Conservation (phyloP, 1,284 basidiomycete genomes). For the Malassezia psittaci region DNA sequence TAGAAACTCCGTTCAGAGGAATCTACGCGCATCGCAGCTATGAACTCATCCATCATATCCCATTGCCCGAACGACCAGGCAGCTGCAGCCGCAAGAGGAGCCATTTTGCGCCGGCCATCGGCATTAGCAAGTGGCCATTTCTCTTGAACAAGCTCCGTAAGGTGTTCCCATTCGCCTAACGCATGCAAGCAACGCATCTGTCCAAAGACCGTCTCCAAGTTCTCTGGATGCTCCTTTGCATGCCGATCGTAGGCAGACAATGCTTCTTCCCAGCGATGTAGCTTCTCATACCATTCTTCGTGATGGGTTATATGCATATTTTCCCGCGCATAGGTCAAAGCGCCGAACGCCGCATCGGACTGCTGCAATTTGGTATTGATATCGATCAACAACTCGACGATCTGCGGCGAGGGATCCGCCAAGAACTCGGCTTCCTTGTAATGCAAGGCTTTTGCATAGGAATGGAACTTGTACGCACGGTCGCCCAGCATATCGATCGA, state of each 20-base stretch:
- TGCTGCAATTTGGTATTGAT: conserved; percentile 97
- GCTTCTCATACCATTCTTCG: conserved; percentile 94
- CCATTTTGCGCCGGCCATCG: conserved; percentile 81
- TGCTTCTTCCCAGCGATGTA: conserved; percentile 94
- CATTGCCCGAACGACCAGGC: conserved; percentile 95
- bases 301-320: conserved; percentile 67
- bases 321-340: conserved; percentile 42
- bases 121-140: conserved; percentile 74
- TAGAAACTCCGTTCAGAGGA: conserved; percentile 93
- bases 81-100: conserved; percentile 90
- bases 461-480: conserved; percentile 80
- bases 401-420: conserved; percentile 65
- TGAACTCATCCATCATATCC: conserved; percentile 98
- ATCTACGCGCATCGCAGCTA: conserved; percentile 82
- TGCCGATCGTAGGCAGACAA: conserved; percentile 75
- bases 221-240: conserved; percentile 54
- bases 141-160: conserved; percentile 76
- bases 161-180: conserved; percentile 91
- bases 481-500: conserved; percentile 86
- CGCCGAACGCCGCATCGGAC: conserved; percentile 44
- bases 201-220: conserved; percentile 62
- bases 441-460: conserved; percentile 94
- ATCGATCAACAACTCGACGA: conserved; percentile 87
- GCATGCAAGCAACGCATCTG: conserved; percentile 94
- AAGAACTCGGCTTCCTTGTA: conserved; percentile 99